Base-by-base conservation (phyloP, 352 stramenopile species). In the Globisporangium perplexum region DNA sequence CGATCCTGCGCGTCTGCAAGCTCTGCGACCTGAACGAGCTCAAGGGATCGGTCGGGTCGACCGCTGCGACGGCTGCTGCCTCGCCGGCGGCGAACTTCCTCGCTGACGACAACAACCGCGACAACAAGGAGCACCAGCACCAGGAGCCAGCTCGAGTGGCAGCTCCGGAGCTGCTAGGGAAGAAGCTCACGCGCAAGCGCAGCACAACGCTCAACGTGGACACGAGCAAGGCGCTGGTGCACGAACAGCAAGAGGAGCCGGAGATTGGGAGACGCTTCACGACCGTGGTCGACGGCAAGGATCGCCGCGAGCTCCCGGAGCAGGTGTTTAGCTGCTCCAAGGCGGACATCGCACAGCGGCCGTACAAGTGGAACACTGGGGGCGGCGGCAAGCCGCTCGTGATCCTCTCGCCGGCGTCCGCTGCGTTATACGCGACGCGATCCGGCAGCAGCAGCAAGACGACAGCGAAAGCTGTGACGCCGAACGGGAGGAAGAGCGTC, bases 1-100 rank as follows among this genome's bases (percentile, higher is more conserved):
- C 77, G 28, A 62, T 71, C n/a, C 43, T 90, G 23, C 74, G 78
- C 14, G 83, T 93, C 42, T 93, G 83, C 50, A 73, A 66, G 30
- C 36, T 68, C 26, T 93, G 83, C 55, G 69, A 88, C 17, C 56
- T 60, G 31, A 57, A 65, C 50, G 56, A 56, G 20, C 56, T 62
- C 49, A 61, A 75, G 36, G 35, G 53, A 11, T 53, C 59, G 0
- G 46, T 45, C 24, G 44, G 43, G 0, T 42, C 50, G 7, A 62
- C 71, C 47, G 30, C 17, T 5, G 4, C 20, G 30, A 18, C 24
- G 56, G n/a, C 26, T 17, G 39, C 24, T 17, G 18, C 45, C 6
- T 10, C 15, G 22, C 15, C 30, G 24, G n/a, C 45, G 36, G 14
- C 30, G 47, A 38, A 52, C 3, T n/a, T 36, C 17, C 8, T 23